Conservation (phyloP, 148 eudicot species). For the Rhododendron williamsianum region DNA sequence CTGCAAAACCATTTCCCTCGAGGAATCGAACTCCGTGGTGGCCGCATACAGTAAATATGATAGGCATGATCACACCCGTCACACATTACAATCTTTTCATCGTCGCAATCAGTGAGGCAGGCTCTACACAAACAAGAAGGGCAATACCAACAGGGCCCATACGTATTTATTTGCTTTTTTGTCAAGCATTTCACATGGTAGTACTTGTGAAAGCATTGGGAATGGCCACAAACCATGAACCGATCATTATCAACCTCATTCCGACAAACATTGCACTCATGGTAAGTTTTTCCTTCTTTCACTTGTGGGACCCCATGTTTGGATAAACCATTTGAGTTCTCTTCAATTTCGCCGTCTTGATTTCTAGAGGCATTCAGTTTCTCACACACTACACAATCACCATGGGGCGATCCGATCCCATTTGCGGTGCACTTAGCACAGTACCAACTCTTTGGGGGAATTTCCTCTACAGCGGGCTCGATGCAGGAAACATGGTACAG, state of each 20-base stretch:
- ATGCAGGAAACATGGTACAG: conserved; percentile 82
- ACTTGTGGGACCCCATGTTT: conserved; percentile 31
- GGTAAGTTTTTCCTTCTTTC: conserved; percentile 24
- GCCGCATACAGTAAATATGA: conserved; percentile 86
- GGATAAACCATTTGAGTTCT: conserved; percentile 35
- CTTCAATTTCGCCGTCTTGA: conserved; percentile 30
- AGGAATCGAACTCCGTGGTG: conserved; percentile 56
- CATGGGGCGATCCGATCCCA: conserved; percentile 63
- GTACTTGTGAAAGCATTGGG: conserved; percentile 51
- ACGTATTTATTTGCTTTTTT: conserved; percentile 46
- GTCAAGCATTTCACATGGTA: conserved; percentile 79
- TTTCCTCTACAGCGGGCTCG: conserved; percentile 61
- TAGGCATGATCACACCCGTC: conserved; percentile 92
- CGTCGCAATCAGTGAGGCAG: conserved; percentile 76
- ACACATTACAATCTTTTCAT: conserved; percentile 70
- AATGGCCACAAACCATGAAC: conserved; percentile 61
- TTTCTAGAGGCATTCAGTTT: conserved; percentile 33
- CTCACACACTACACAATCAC: conserved; percentile 70
- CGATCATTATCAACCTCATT: conserved; percentile 32
- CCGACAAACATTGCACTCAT: conserved; percentile 50
- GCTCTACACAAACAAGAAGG: conserved; percentile 88
- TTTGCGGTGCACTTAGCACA: conserved; percentile 58
- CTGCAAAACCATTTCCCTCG: conserved; percentile 75
- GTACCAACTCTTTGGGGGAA: conserved; percentile 75
- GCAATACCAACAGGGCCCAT: conserved; percentile 83